Evolutionary conservation across 805 yeast species (phyloP), one percentile per base, ranked within the genome.

Genomic region (Candida sanyiensis): DNA sequence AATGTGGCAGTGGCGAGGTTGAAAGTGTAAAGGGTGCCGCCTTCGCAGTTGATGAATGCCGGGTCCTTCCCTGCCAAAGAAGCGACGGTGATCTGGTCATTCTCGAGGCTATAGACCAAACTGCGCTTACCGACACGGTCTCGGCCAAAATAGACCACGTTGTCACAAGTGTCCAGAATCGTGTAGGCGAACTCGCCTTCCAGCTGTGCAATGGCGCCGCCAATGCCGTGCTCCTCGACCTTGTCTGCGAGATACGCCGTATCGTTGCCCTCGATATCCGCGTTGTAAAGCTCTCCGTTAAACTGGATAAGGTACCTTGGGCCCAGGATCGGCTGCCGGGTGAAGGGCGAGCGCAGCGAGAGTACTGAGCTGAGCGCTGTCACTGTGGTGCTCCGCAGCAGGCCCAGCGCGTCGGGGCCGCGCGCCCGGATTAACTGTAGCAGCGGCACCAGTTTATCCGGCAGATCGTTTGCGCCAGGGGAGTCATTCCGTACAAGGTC

Each of bases 231-330:
- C 11, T 20, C 15, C 9, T 32, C 29, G 1, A 39, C 26, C 18
- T 20, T 25, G 17, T 57, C 53, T 12, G 37, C 21, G 6, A 41
- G 32, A 46, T 58, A 82, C 3, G 57, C 64, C 0, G 94, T 78
- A 58, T 89, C 97, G 55, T 84, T 84, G 1, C 66, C 60, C 0
- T 49, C 47, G 17, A 82, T 70, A 26, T 71, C 81, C 1, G 57
- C 48, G 46, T 80, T 80, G 58, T 93, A 93, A 9, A 93, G 60
- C 51, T 93, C 97, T 0, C 98, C 99, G 57, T 94, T 93, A 61
- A 83, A 90, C 54, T 87, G 95, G 7, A 94, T 54, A 35, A 53
- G 68, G 49, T 64, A 47, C 33, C 61, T 50, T 18, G n/a, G 18
- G 3, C n/a, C 11, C 3, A 11, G 3, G 3, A 77, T 46, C 0